phyloP scores from a whole-genome alignment of 805 yeast genomes.

The Kluyveromyces lactis region DNA sequence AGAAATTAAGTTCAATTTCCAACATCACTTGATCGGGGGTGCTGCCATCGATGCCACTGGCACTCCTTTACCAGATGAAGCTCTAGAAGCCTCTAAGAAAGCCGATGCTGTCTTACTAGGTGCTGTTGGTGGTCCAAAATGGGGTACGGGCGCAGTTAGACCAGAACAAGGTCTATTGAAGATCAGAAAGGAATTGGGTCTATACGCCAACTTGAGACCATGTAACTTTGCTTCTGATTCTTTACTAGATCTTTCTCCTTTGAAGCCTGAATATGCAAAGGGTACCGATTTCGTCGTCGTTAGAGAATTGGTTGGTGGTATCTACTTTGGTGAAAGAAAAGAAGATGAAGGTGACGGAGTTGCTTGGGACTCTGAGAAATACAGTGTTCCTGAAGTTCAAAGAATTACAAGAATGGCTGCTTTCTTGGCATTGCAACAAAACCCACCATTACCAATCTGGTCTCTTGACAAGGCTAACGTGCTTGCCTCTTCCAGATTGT shows the following conservation, averaged over 20 bases:
- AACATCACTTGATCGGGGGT: constrained; percentile 89
- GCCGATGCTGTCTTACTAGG: constrained; percentile 96
- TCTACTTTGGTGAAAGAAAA: constrained; percentile 90
- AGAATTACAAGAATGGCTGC: constrained; percentile 98
- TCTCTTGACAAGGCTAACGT: constrained; percentile 97
- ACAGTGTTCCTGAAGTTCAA: constrained; percentile 85
- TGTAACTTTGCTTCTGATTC: constrained; percentile 87
- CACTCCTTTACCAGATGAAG: constrained; percentile 76
- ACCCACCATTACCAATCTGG: constrained; percentile 94
- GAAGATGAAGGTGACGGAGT: constrained; percentile 84
- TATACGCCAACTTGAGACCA: constrained; percentile 95
- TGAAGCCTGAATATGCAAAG: constrained; percentile 71
- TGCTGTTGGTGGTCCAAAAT: constrained; percentile 98
- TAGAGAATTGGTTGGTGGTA: constrained; percentile 96
- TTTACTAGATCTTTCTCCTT: constrained; percentile 78
- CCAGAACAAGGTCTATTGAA: constrained; percentile 95
- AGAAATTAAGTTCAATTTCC: constrained; percentile 58
- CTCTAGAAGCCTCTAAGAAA: constrained; percentile 72
- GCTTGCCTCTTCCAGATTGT: constrained; percentile 87
- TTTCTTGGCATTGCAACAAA: constrained; percentile 83
- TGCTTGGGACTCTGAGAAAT: constrained; percentile 92
- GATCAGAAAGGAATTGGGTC: constrained; percentile 87
- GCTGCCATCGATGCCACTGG: constrained; percentile 98
- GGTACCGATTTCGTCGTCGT: constrained; percentile 93
- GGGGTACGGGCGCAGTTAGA: constrained; percentile 96